These are phyloP conservation scores for Moniliella sp. DNA, from an alignment of 1,284 basidiomycete species.

Conservation along the genomic window DNA sequence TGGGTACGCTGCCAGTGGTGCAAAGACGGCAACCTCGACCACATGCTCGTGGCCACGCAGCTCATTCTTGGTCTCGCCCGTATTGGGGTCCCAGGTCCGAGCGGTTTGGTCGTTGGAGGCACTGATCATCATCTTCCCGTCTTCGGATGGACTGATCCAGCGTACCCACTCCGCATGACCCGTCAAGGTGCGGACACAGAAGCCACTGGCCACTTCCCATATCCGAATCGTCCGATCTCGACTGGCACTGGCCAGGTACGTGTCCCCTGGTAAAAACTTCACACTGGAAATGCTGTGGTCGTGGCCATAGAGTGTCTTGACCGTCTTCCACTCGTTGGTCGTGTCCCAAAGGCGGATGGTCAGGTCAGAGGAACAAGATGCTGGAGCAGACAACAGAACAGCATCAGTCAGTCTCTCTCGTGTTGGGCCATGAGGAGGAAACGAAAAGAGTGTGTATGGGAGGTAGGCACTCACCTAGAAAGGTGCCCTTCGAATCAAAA, in stretches of 20 bases:
- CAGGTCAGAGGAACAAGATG: constrained; percentile 68
- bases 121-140: constrained; percentile 53
- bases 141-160: constrained; percentile 48
- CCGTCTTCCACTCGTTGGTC: constrained; percentile 66
- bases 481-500: constrained; percentile 60
- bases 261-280: constrained; percentile 61
- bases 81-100: constrained; percentile 54
- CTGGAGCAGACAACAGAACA: no score
- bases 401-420: no score
- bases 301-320: constrained; percentile 64
- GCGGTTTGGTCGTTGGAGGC: constrained; percentile 74
- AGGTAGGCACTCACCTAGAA: constrained; percentile 56
- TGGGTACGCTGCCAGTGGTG: constrained; percentile 50
- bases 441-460: no score
- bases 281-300: constrained; percentile 72
- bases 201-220: constrained; percentile 63
- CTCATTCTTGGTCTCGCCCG: constrained; percentile 58
- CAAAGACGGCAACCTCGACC: constrained; percentile 61
- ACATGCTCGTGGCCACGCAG: constrained; percentile 70
- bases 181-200: constrained; percentile 17
- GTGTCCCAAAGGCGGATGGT: constrained; percentile 80
- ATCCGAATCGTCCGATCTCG: constrained; percentile 64
- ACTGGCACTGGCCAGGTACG: constrained; percentile 59
- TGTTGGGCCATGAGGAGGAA: no score
- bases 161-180: constrained; percentile 51